Evolutionary conservation across 148 eudicot species (phyloP).

Genomic region (Arbutus unedo): DNA sequence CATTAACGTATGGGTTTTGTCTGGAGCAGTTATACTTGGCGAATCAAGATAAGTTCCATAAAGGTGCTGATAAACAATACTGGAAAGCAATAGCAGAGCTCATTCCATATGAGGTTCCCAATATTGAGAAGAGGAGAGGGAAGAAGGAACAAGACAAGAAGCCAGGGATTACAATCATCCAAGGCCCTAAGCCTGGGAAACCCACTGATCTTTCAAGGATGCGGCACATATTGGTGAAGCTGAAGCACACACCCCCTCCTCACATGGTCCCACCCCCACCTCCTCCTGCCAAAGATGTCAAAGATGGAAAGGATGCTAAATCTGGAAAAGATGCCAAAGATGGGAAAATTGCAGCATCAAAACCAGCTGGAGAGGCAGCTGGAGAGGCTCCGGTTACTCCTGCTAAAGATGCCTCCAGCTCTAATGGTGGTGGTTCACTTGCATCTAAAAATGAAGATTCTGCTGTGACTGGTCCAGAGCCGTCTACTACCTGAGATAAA

Average conservation of each 20-base stretch:
- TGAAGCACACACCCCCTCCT: slow-evolving; percentile 92
- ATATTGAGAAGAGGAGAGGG: slow-evolving; percentile 75
- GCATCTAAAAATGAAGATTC: slow-evolving; percentile 40
- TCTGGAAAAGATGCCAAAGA: slow-evolving; percentile 32
- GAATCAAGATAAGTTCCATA: slow-evolving; percentile 86
- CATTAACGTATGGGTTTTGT: not conserved
- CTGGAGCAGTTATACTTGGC: slow-evolving; percentile 53
- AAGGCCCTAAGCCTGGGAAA: slow-evolving; percentile 97
- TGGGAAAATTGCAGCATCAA: slow-evolving; percentile 31
- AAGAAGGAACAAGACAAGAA: slow-evolving; percentile 92
- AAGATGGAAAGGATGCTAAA: slow-evolving; percentile 28
- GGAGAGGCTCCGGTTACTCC: slow-evolving; percentile 21
- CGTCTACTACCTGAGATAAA: slow-evolving; percentile 29
- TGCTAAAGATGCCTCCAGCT: slow-evolving; percentile 27
- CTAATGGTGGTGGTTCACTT: slow-evolving; percentile 37
- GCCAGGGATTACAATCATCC: slow-evolving; percentile 70
- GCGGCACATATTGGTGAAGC: slow-evolving; percentile 75
- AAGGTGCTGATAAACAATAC: slow-evolving; percentile 79
- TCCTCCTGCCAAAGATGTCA: slow-evolving; percentile 47
- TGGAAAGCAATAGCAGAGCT: slow-evolving; percentile 92
- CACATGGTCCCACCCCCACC: slow-evolving; percentile 90
- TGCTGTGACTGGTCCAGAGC: slow-evolving; percentile 36
- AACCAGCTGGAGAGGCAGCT: slow-evolving; percentile 22
- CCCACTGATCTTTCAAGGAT: slow-evolving; percentile 92
- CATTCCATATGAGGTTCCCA: slow-evolving; percentile 85